phyloP scores from a whole-genome alignment of 371 early-diverging fungal genomes.

The Mortierella sp. region DNA sequence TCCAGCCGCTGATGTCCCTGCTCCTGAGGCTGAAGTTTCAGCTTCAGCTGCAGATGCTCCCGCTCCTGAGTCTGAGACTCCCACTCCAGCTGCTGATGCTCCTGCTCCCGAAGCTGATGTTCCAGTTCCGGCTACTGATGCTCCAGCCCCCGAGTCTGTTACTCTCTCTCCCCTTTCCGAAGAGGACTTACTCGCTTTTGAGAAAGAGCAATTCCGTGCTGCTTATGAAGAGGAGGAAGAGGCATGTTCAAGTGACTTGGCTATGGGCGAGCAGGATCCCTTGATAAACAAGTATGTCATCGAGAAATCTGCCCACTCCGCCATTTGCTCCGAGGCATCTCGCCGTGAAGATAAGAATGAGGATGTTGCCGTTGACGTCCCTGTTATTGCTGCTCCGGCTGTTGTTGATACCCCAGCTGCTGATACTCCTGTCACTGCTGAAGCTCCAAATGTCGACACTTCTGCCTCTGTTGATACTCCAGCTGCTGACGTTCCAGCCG shows the following conservation, averaged over 20 bases:
- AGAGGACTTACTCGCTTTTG: constrained; percentile 10
- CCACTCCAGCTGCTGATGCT: background rate
- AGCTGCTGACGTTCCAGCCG: background rate
- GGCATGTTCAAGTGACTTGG: constrained; percentile 32
- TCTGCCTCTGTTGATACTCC: background rate
- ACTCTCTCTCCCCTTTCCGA: background rate
- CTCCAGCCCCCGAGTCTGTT: background rate
- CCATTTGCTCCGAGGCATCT: constrained; percentile 12
- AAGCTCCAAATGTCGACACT: background rate
- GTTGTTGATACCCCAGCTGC: background rate
- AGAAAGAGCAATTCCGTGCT: constrained; percentile 26
- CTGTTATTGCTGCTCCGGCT: constrained; percentile 1
- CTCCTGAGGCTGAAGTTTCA: background rate
- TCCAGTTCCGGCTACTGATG: constrained; percentile 4
- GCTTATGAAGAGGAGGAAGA: constrained; percentile 33
- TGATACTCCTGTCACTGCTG: background rate
- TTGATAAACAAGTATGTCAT: constrained; percentile 34
- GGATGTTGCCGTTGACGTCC: background rate
- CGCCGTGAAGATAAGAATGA: constrained; percentile 1
- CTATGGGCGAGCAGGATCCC: constrained; percentile 41
- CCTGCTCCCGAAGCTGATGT: constrained; percentile 5
- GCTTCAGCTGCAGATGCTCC: background rate
- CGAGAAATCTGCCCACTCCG: constrained; percentile 19
- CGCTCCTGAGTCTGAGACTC: constrained; percentile 1
- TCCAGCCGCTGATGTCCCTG: background rate